Conservation (phyloP, 164 flowering plant genomes). For the Tetrastigma voinierianum region DNA sequence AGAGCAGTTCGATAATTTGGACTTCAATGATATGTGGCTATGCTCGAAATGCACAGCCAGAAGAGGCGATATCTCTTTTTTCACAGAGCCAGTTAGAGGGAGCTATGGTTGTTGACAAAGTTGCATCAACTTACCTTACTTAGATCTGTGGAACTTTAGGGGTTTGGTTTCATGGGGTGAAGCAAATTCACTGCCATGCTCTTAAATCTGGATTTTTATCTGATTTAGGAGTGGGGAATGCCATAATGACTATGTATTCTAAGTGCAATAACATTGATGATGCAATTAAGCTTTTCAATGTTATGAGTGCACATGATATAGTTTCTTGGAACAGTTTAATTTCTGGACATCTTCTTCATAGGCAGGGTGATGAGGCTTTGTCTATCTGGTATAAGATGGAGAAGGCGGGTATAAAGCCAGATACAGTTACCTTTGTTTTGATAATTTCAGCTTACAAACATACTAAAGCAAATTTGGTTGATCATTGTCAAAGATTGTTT, state of each 20-base stretch:
- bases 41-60: conserved; percentile 66
- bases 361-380: conserved; percentile 75
- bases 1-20: conserved; percentile 37
- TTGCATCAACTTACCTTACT: conserved; percentile 55
- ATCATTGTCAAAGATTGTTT: conserved; percentile 57
- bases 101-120: conserved; percentile 51
- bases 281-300: conserved; percentile 53
- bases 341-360: conserved; percentile 57
- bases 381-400: conserved; percentile 62
- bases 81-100: conserved; percentile 36
- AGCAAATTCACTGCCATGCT: conserved; percentile 70
- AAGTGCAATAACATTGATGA: conserved; percentile 67
- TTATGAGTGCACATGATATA: conserved; percentile 53
- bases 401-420: conserved; percentile 46
- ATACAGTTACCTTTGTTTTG: conserved; percentile 50
- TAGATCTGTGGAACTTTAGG: conserved; percentile 77
- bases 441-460: conserved; percentile 67
- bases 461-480: conserved; percentile 50
- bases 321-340: conserved; percentile 88
- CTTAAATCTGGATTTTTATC: conserved; percentile 47
- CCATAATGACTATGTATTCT: conserved; percentile 71
- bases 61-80: conserved; percentile 62
- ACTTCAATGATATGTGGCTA: conserved; percentile 88
- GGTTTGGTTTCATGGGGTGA: conserved; percentile 43
- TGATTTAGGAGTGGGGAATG: conserved; percentile 63